phyloP scores from a whole-genome alignment of 164 flowering plant species.

The grape (Vitis vinifera) region ASM3070453v1 NC_081818.1:29477001-29477500 shows the following conservation, averaged over 20 bases:
- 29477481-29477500: constrained; percentile 34
- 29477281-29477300: constrained; percentile 21
- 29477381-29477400: constrained; percentile 97
- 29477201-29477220: constrained; percentile 89
- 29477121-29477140: constrained; percentile 88
- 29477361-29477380: constrained; percentile 96
- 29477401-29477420: constrained; percentile 97
- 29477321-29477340: constrained; percentile 67
- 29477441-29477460: constrained; percentile 65
- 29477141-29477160: constrained; percentile 92
- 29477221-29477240: constrained; percentile 80
- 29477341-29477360: constrained; percentile 90
- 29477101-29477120: constrained; percentile 82
- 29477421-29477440: constrained; percentile 70
- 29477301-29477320: constrained; percentile 38
- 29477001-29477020: constrained; percentile 85
- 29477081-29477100: constrained; percentile 78
- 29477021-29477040: constrained; percentile 88
- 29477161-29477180: constrained; percentile 97
- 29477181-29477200: constrained; percentile 89
- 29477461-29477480: constrained; percentile 22
- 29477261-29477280: constrained; percentile 11
- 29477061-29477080: constrained; percentile 93
- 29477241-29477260: constrained; percentile 54
- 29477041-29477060: constrained; percentile 92